phyloP scores from a whole-genome alignment of 2,329 filamentous ascomycete genomes.

The Allantophomopsis lycopodina region DNA sequence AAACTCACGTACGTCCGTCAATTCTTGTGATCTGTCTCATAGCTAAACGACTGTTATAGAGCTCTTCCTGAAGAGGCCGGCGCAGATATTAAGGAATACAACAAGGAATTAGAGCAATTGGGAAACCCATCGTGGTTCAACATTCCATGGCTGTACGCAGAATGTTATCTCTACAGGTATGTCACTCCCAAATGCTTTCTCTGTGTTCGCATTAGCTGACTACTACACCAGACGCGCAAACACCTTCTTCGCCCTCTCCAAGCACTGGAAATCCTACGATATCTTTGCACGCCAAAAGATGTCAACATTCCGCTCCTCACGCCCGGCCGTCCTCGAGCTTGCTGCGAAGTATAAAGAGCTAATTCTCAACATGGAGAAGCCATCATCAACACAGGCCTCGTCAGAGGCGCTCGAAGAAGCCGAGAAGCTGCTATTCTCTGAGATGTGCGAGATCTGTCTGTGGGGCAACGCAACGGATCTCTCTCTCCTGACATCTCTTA shows the following conservation, averaged over 20 bases:
- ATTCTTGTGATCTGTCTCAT: not conserved
- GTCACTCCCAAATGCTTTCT: not conserved
- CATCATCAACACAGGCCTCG: slow-evolving; percentile 19
- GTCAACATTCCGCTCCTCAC: slow-evolving; percentile 81
- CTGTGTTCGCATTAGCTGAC: not conserved
- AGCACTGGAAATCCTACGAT: slow-evolving; percentile 82
- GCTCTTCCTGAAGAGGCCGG: slow-evolving; percentile 18
- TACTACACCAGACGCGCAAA: slow-evolving; percentile 53
- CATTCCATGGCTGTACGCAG: slow-evolving; percentile 76
- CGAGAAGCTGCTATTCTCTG: slow-evolving; percentile 67
- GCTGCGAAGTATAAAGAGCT: slow-evolving; percentile 68
- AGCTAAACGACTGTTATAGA: slow-evolving; percentile 4
- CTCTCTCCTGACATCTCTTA: slow-evolving; percentile 76
- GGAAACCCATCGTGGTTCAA: slow-evolving; percentile 70
- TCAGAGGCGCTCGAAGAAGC: slow-evolving; percentile 34
- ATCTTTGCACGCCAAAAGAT: slow-evolving; percentile 84
- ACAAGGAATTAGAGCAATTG: slow-evolving; percentile 66
- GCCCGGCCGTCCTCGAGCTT: slow-evolving; percentile 72
- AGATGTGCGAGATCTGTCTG: slow-evolving; percentile 93
- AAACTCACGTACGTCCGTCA: slow-evolving; percentile 50
- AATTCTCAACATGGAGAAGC: slow-evolving; percentile 43
- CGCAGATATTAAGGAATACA: slow-evolving; percentile 61
- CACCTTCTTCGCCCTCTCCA: slow-evolving; percentile 62
- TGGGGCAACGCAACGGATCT: slow-evolving; percentile 97
- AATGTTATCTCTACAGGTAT: slow-evolving; percentile 83